Base-by-base conservation (phyloP, 2,329 filamentous ascomycete genomes). In the Biscogniauxia mediterranea region DNA sequence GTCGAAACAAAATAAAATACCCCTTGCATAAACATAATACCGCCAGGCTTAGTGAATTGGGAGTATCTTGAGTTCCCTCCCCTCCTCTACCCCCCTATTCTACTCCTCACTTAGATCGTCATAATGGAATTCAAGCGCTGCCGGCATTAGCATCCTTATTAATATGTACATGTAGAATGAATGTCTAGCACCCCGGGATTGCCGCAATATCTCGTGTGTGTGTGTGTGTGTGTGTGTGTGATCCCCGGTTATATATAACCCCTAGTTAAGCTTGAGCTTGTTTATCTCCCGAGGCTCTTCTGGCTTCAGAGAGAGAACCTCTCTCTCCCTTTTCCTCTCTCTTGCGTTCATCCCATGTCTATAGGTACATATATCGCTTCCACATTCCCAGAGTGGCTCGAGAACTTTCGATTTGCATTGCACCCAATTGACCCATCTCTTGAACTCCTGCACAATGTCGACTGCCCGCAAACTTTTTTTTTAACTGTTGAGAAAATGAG, bases 1-100 rank as follows among this genome's bases (percentile, higher is more conserved):
- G 53, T 32, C 28, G 28, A 32, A 32, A 32, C 28, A 63, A 62
- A 59, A 64, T 57, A 62, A 62, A 62, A 57, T 46, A n/a, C 38
- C 6, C 38, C 38, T 46, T 46, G 38, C 38, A 46, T 46, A 46
- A 46, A 46, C 38, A 46, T 46, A 46, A 46, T 46, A 46, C 17
- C 38, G 38, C 38, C 15, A 46, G 38, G 38, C 38, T 46, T 46
- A n/a, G 38, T 15, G 2, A n/a, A 46, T 46, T 46, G 6, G 38
- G 38, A 46, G 17, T 46, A 46, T 32, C 28, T 32, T 2, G 28
- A 32, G 7, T 32, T 32, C 7, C 11, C 28, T 32, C 28, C 7
- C 7, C 11, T 6, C 28, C 7, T 13, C 28, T 2, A 6, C 11
- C 28, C 38, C 38, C 38, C 15, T 15, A 46, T 46, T 11, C 38